Percentiles rank a stretch among this genome's conserved stretches.
Evolutionary conservation across 2,329 filamentous ascomycete species (phyloP).

Genomic region (Exserohilum turcica): DNA sequence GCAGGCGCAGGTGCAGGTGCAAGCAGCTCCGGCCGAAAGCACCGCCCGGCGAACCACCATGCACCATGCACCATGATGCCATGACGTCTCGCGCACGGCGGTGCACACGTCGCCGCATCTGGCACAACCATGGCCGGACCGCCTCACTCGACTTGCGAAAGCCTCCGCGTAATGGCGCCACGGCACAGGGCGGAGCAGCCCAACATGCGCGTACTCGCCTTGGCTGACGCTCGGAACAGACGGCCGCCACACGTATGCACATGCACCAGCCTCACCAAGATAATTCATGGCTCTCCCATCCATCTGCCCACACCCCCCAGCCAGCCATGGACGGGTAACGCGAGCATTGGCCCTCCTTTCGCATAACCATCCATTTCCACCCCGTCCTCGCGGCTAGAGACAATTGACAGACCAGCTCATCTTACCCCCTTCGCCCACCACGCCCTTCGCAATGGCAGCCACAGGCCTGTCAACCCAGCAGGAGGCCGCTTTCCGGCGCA

Average conservation of each 20-base stretch:
- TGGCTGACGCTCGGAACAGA: conserved; percentile 30
- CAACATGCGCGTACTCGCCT: conserved; percentile 24
- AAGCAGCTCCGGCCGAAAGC: conserved; percentile 18
- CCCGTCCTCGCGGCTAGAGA: neutral
- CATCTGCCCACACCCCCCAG: conserved; percentile 19
- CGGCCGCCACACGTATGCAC: conserved; percentile 34
- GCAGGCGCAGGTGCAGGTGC: no score
- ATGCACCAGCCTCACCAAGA: conserved; percentile 38
- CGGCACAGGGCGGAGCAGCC: conserved; percentile 38
- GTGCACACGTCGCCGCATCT: neutral
- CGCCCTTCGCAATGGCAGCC: conserved; percentile 36
- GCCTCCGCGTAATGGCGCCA: conserved; percentile 39
- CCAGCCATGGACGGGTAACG: conserved; percentile 16
- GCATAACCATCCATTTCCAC: neutral
- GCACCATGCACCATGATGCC: conserved; percentile 22
- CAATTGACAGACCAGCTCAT: neutral
- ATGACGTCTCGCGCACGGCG: neutral
- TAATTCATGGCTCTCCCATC: conserved; percentile 28
- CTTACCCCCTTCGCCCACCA: conserved; percentile 9
- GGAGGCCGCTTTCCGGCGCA: conserved; percentile 42
- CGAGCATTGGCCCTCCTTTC: conserved; percentile 10
- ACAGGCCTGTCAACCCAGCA: conserved; percentile 41
- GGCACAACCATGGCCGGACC: neutral
- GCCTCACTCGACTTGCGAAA: conserved; percentile 28
- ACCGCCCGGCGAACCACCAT: conserved; percentile 14